phyloP scores from a whole-genome alignment of 179 eudicot species.

The Carnegiea gigantea region DNA sequence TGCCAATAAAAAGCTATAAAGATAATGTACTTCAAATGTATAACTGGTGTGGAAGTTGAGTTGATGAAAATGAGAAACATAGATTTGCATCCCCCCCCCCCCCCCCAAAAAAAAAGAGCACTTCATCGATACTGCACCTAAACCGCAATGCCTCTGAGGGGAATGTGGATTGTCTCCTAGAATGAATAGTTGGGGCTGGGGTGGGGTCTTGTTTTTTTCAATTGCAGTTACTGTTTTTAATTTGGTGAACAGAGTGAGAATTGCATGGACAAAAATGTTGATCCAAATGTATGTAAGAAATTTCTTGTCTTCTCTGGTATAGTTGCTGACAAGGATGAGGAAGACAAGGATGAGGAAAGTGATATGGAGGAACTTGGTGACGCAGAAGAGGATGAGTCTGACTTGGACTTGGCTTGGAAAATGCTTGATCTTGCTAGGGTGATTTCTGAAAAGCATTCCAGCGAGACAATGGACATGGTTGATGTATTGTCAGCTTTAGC shows the following conservation, averaged over 20 bases:
- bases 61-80: not conserved
- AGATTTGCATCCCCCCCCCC: not conserved
- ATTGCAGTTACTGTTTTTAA: not conserved
- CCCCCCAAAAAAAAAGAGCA: too few species aligned
- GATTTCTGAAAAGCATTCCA: slow-evolving; percentile 73
- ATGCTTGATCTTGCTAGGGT: slow-evolving; percentile 97
- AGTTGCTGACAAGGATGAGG: slow-evolving; percentile 43
- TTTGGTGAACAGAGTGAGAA: not conserved
- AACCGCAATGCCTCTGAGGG: not conserved
- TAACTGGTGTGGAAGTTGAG: not conserved
- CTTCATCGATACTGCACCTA: not conserved
- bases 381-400: slow-evolving; percentile 93
- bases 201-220: not conserved
- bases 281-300: not conserved
- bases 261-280: not conserved
- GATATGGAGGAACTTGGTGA: slow-evolving; percentile 67
- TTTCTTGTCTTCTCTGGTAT: slow-evolving; percentile 17
- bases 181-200: not conserved
- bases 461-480: slow-evolving; percentile 78
- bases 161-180: not conserved
- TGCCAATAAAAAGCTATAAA: too few species aligned
- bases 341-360: slow-evolving; percentile 56
- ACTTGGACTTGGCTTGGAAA: slow-evolving; percentile 96
- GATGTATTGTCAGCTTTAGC: slow-evolving; percentile 89
- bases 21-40: not conserved